phyloP scores from a whole-genome alignment of 257 asterid species.

The Nicotiana sylvestris region DNA sequence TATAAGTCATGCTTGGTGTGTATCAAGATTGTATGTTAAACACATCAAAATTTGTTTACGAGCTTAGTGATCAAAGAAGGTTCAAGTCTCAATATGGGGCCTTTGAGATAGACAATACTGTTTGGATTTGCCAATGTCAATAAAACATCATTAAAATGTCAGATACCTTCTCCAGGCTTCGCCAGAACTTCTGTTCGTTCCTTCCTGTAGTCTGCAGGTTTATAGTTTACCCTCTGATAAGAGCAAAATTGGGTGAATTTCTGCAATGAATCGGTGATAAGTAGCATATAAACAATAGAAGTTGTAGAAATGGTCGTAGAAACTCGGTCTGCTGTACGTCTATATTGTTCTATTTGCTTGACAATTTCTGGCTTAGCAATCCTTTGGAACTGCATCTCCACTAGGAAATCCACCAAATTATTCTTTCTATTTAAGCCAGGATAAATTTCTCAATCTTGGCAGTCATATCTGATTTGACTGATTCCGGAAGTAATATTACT shows the following conservation, averaged over 20 bases:
- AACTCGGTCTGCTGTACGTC: not conserved
- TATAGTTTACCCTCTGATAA: not conserved
- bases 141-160: not conserved
- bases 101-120: not conserved
- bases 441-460: not conserved
- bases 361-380: not conserved
- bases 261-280: slow-evolving; percentile 3
- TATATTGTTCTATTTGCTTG: not conserved
- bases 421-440: not conserved
- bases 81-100: not conserved
- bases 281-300: slow-evolving; percentile 1
- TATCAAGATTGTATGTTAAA: not conserved
- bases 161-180: not conserved
- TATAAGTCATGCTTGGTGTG: not conserved
- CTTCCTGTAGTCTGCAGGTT: not conserved
- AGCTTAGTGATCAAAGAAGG: not conserved
- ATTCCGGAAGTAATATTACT: not conserved
- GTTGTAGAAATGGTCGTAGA: not conserved
- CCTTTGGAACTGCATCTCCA: not conserved
- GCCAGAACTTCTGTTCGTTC: not conserved
- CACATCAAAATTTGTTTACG: not conserved
- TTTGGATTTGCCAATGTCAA: not conserved
- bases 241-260: not conserved
- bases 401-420: not conserved
- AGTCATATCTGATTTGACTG: not conserved